Evolutionary conservation across 208 protist genomes (phyloP).

Genomic region (Wallacemonas collosoma): DNA sequence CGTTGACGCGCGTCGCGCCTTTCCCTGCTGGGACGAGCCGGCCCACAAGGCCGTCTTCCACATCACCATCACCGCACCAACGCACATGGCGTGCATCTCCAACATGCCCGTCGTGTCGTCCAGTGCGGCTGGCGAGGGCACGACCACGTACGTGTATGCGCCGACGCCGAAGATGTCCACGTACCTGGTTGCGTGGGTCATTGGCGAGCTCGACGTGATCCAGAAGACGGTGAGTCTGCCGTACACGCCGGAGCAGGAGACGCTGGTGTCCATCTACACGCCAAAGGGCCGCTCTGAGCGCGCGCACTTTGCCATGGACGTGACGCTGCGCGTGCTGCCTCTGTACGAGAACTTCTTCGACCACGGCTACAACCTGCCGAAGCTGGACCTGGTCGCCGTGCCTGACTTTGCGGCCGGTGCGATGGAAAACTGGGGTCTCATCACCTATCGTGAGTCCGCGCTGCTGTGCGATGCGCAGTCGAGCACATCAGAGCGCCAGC

Average conservation of each 20-base stretch:
- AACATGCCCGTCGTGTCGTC: conserved; percentile 77
- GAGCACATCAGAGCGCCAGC: conserved; percentile 45
- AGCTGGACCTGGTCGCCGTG: conserved; percentile 96
- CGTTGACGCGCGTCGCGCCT: conserved; percentile 89
- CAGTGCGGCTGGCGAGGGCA: conserved; percentile 3
- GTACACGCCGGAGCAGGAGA: conserved; percentile 25
- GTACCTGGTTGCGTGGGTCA: conserved; percentile 95
- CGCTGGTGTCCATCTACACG: conserved; percentile 56
- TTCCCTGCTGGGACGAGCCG: conserved; percentile 97
- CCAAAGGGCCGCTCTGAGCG: conserved; percentile 46
- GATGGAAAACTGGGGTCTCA: conserved; percentile 98
- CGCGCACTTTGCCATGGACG: conserved; percentile 74
- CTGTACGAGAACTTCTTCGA: conserved; percentile 88
- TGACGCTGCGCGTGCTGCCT: conserved; percentile 60
- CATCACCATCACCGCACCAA: conserved; percentile 82
- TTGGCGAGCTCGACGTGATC: conserved; percentile 88
- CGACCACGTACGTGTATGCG: conserved; percentile 67
- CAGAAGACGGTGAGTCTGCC: conserved; percentile 22
- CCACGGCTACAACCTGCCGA: conserved; percentile 90
- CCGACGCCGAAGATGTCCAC: conserved; percentile 93
- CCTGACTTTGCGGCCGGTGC: conserved; percentile 94
- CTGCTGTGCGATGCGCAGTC: conserved; percentile 63
- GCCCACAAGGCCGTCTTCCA: conserved; percentile 94
- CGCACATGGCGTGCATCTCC: conserved; percentile 72
- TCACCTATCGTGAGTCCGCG: conserved; percentile 94